Evolutionary conservation across 2,329 filamentous ascomycete genomes (phyloP).

Genomic region (Colletotrichum godetiae): DNA sequence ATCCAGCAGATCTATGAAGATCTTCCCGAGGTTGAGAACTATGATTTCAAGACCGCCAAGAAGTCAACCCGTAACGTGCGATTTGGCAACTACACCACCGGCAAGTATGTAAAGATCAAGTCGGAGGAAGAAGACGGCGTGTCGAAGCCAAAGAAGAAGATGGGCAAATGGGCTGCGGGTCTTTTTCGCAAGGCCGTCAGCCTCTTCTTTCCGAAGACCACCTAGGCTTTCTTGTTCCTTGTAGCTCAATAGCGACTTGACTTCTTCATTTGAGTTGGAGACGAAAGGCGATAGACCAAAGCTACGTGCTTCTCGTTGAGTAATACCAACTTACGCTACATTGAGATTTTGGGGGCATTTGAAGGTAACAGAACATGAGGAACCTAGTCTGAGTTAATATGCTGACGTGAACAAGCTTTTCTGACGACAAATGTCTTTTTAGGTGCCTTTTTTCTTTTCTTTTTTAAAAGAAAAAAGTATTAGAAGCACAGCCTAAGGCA

Average conservation of each 20-base stretch:
- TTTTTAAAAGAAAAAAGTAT: too few relatives aligned
- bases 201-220: neutral
- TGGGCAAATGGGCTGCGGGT: neutral
- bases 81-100: neutral
- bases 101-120: neutral
- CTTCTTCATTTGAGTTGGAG: neutral
- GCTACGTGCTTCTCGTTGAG: too few relatives aligned
- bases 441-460: neutral
- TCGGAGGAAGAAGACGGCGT: neutral
- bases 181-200: neutral
- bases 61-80: neutral
- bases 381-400: neutral
- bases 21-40: neutral
- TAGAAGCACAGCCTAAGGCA: too few relatives aligned
- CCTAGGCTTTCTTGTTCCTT: neutral
- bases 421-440: neutral
- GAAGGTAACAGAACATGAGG: neutral
- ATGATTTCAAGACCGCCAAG: neutral
- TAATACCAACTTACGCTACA: neutral
- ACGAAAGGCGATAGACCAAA: too few relatives aligned
- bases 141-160: neutral
- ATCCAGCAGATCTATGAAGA: neutral
- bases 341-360: neutral
- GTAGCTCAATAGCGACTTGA: neutral
- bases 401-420: neutral